These are phyloP conservation scores for Mollisia scopiformis DNA, from an alignment of 2,329 filamentous ascomycete genomes.

Conservation along the genomic window DNA sequence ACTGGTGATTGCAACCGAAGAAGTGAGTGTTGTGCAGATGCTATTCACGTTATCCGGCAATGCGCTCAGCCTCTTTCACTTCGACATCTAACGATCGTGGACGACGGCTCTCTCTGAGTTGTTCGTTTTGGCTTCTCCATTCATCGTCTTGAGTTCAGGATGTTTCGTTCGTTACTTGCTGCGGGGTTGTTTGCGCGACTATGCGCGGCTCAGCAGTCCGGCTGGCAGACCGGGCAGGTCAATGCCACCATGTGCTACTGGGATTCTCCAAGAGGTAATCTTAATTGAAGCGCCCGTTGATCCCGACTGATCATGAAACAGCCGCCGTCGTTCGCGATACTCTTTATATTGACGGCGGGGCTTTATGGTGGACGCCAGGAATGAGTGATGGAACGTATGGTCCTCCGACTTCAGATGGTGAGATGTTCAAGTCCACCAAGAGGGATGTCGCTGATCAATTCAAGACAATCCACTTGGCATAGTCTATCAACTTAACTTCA, in stretches of 20 bases:
- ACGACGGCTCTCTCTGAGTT: neutral
- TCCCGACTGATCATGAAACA: conserved; percentile 38
- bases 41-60: conserved; percentile 10
- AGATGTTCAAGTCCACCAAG: neutral
- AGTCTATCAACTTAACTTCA: conserved; percentile 62
- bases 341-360: conserved; percentile 67
- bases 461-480: conserved; percentile 55
- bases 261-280: conserved; percentile 45
- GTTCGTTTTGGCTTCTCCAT: neutral
- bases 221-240: conserved; percentile 55
- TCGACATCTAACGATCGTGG: conserved; percentile 8
- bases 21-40: neutral
- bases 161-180: conserved; percentile 12
- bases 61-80: conserved; percentile 12
- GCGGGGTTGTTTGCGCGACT: conserved; percentile 30
- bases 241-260: conserved; percentile 64
- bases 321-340: conserved; percentile 62
- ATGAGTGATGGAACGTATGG: conserved; percentile 47
- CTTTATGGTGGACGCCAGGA: conserved; percentile 55
- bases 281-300: conserved; percentile 13
- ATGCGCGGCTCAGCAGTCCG: conserved; percentile 45
- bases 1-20: conserved; percentile 9
- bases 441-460: conserved; percentile 9
- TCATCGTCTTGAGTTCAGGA: conserved; percentile 24
- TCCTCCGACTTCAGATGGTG: conserved; percentile 44